These are phyloP conservation scores for Hyaloscypha finlandica DNA, from an alignment of 495 filamentous ascomycete species.

Conservation along the genomic window DNA sequence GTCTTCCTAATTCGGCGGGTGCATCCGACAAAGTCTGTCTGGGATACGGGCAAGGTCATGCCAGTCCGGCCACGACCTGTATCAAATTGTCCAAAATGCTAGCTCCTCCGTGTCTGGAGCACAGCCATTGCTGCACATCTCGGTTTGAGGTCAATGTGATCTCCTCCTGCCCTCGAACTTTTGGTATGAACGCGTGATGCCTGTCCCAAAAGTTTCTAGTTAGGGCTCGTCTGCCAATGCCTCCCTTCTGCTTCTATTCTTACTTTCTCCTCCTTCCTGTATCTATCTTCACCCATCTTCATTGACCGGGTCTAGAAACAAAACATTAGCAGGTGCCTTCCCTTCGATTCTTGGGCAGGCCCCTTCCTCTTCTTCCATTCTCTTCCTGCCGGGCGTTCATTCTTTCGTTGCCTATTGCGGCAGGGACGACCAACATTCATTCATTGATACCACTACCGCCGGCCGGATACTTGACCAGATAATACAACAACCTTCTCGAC, in stretches of 20 bases:
- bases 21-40: slow-evolving; percentile 16
- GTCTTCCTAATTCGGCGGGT: slow-evolving; percentile 10
- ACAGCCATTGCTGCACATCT: slow-evolving; percentile 19
- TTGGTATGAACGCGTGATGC: slow-evolving; percentile 22
- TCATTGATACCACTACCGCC: slow-evolving; percentile 29
- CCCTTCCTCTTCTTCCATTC: slow-evolving; percentile 29
- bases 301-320: slow-evolving; percentile 29
- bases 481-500: slow-evolving; percentile 4
- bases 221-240: slow-evolving; percentile 15
- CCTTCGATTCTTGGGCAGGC: slow-evolving; percentile 34
- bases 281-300: slow-evolving; percentile 27
- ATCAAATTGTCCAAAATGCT: slow-evolving; percentile 14
- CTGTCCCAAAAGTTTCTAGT: slow-evolving; percentile 7
- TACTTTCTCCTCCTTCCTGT: slow-evolving; percentile 13
- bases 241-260: slow-evolving; percentile 17
- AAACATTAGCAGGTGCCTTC: slow-evolving; percentile 34
- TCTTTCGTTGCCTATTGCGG: slow-evolving; percentile 23
- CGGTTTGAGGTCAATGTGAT: slow-evolving; percentile 23
- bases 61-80: slow-evolving; percentile 11
- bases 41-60: slow-evolving; percentile 14
- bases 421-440: slow-evolving; percentile 22
- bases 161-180: slow-evolving; percentile 13
- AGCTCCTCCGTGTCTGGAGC: slow-evolving; percentile 22
- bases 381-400: slow-evolving; percentile 23
- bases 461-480: slow-evolving; percentile 20